Evolutionary conservation across 805 yeast species (phyloP), one percentile per base, ranked within the genome.

Genomic region (Suhomyces sp.): DNA sequence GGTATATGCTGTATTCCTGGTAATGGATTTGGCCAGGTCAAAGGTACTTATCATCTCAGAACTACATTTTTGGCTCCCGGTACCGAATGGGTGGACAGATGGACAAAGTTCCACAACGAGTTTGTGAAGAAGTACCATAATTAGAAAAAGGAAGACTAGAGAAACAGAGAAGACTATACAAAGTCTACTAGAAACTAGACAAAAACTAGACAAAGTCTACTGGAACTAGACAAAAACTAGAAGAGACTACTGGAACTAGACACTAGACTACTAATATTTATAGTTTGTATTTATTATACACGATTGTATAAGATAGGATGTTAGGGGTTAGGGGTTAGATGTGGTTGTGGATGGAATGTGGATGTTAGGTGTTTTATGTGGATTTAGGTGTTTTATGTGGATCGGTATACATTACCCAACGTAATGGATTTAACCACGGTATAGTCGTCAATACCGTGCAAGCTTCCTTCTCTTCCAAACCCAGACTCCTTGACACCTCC

Each of bases 1-100:
- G 99, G 99, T 61, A 90, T 94, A 55, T 94, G 99, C 72, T 90
- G 96, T 44, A 96, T 94, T 57, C 98, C 99, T 29, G 99, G 99
- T 41, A 84, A 90, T 33, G 99, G 99, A 0, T 94, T 94, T 63
- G 97, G 98, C 31, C 99, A 94, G 73, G 87, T 79, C 47, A 85
- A 85, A 47, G 96, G 90, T 19, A 91, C 97, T 4, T 87, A 79
- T 74, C 99, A 94, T 67, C 80, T 94, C 62, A 86, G 99, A 79
- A 94, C 99, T 1, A 94, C 99, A 0, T 94, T 94, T 76, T 78
- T 94, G 64, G 96, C 99, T 12, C 97, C 98, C 13, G 98, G 97
- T 44, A 79, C 82, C 24, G 93, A 90, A 61, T 90, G 97, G 90
- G 89, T 91, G 59, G 79, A 82, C 17, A 71, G 77, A 46, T 90